A percentile compares a stretch with the other conserved stretches of the same genome.
These are phyloP conservation scores for Vaccinium macrocarpon DNA, from an alignment of 148 eudicot genomes.

Conservation along the genomic window DNA sequence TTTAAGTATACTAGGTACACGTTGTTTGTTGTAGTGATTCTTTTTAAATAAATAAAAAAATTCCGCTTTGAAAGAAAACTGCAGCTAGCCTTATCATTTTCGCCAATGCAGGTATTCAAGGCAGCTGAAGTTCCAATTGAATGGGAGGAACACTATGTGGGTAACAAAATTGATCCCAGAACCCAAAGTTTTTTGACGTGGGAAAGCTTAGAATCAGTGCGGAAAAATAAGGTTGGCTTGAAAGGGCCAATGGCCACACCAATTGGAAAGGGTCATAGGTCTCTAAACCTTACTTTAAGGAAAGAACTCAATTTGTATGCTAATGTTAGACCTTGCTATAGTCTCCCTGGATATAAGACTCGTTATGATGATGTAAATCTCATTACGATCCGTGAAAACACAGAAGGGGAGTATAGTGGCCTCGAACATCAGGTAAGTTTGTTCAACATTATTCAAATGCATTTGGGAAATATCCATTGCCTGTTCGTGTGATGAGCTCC, in stretches of 20 bases:
- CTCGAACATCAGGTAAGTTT: constrained; percentile 91
- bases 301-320: constrained; percentile 93
- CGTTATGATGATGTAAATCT: constrained; percentile 89
- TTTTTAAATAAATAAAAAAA: too few species aligned
- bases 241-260: constrained; percentile 99
- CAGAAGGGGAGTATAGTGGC: constrained; percentile 99
- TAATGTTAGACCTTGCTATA: constrained; percentile 97
- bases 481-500: constrained; percentile 13
- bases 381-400: constrained; percentile 93
- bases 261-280: constrained; percentile 96
- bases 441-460: not conserved
- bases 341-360: constrained; percentile 97
- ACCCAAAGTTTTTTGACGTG: constrained; percentile 92
- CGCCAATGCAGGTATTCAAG: constrained; percentile 55
- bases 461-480: not conserved
- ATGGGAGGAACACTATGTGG: constrained; percentile 97
- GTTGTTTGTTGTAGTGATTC: not conserved
- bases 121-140: constrained; percentile 85
- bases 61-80: not conserved
- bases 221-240: constrained; percentile 75
- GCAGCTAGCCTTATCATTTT: not conserved
- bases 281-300: constrained; percentile 90
- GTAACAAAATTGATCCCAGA: constrained; percentile 82
- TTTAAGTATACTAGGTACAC: not conserved
- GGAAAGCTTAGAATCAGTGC: constrained; percentile 92